Evolutionary conservation across 2,329 filamentous ascomycete genomes (phyloP).

Genomic region (Nothophaeocryptopus gaeumannii): DNA sequence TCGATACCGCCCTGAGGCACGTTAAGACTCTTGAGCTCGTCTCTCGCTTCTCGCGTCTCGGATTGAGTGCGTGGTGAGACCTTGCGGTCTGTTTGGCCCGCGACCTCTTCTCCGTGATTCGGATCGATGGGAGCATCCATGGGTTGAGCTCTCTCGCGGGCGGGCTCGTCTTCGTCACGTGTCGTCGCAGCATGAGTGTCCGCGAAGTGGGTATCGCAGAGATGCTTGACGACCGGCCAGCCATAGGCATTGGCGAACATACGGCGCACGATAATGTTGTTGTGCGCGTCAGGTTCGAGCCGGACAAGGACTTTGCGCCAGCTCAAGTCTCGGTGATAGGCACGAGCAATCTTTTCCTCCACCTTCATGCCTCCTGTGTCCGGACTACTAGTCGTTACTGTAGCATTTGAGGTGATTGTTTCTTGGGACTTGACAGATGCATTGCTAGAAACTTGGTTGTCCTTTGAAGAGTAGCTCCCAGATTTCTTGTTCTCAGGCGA

Average conservation of each 20-base stretch:
- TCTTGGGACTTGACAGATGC: constrained; percentile 16
- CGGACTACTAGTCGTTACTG: constrained; percentile 8
- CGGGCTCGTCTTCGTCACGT: constrained; percentile 64
- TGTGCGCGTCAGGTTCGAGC: constrained; percentile 94
- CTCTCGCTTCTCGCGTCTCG: constrained; percentile 48
- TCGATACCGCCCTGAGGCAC: constrained; percentile 31
- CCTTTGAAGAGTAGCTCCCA: constrained; percentile 24
- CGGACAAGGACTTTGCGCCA: constrained; percentile 98
- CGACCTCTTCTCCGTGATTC: constrained; percentile 35
- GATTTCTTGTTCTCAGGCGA: constrained; percentile 26
- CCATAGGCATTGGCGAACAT: constrained; percentile 98
- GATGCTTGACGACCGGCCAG: constrained; percentile 93
- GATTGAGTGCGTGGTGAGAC: constrained; percentile 45
- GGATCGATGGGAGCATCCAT: constrained; percentile 54
- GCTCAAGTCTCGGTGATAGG: constrained; percentile 84
- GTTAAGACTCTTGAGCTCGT: constrained; percentile 40
- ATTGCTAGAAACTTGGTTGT: constrained; percentile 1
- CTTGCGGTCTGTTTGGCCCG: constrained; percentile 40
- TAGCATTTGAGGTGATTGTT: constrained; percentile 8
- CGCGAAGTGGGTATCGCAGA: constrained; percentile 91
- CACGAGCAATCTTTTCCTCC: constrained; percentile 95
- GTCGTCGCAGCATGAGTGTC: constrained; percentile 66
- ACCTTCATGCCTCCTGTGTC: constrained; percentile 75
- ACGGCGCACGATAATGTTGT: constrained; percentile 93
- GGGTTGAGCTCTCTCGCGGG: constrained; percentile 65